These are phyloP conservation scores for Darksidea phi DNA, from an alignment of 495 filamentous ascomycete genomes.

Conservation along the genomic window DNA sequence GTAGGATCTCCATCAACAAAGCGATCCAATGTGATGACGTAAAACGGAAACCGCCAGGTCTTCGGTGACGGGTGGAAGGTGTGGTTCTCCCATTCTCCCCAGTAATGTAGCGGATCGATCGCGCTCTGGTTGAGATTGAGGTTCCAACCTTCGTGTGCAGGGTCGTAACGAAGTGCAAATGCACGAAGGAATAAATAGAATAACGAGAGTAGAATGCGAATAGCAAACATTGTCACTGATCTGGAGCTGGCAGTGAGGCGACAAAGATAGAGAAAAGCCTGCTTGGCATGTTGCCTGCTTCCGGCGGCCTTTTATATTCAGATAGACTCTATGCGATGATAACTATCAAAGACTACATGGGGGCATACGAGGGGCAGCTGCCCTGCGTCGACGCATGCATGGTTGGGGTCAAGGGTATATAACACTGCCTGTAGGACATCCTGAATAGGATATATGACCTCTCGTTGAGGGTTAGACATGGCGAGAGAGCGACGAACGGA, in stretches of 20 bases:
- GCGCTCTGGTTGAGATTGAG: slow-evolving; percentile 63
- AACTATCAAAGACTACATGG: slow-evolving; percentile 20
- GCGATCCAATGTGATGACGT: slow-evolving; percentile 67
- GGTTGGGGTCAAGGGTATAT: background rate
- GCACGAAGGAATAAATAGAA: slow-evolving; percentile 11
- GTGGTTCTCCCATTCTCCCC: slow-evolving; percentile 58
- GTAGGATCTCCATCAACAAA: slow-evolving; percentile 71
- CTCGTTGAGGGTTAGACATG: background rate
- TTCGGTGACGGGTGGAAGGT: slow-evolving; percentile 57
- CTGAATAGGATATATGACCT: background rate
- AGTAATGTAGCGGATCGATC: slow-evolving; percentile 60
- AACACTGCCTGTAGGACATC: background rate
- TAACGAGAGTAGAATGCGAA: slow-evolving; percentile 8
- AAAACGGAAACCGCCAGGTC: slow-evolving; percentile 73
- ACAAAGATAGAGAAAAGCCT: background rate
- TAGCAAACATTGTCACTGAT: slow-evolving; percentile 9
- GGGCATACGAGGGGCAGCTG: slow-evolving; percentile 6
- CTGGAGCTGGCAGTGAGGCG: background rate
- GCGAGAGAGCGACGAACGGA: background rate
- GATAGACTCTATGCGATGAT: background rate
- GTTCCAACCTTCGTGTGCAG: slow-evolving; percentile 55
- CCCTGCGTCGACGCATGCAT: slow-evolving; percentile 9
- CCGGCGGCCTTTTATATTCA: slow-evolving; percentile 7
- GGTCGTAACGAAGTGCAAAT: slow-evolving; percentile 51
- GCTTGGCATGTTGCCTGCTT: slow-evolving; percentile 1